A percentile compares a stretch with the other conserved stretches of the same genome.
Evolutionary conservation across 139 green algal species (phyloP).

Genomic region (Coelastrella sp.): DNA sequence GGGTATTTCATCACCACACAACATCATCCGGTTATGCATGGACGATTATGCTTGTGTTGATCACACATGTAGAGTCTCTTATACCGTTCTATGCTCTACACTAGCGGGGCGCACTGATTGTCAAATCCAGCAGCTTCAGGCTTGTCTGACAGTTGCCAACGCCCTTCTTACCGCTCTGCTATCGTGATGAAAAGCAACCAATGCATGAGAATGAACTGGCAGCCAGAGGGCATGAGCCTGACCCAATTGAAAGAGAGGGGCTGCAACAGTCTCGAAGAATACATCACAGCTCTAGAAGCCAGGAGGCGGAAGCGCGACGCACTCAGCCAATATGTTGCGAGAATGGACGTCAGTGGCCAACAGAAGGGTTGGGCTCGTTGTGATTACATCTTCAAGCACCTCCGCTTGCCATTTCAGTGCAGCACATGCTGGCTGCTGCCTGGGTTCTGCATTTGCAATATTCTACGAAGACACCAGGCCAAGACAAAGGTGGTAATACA

Average conservation of each 20-base stretch:
- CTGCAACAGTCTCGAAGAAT: conserved; percentile 5
- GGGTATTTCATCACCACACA: too few species aligned
- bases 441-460: conserved; percentile 29
- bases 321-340: conserved; percentile 4
- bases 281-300: not conserved
- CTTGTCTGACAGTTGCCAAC: not conserved
- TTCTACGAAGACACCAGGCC: not conserved
- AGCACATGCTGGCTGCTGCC: conserved; percentile 33
- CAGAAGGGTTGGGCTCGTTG: conserved; percentile 20
- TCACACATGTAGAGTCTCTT: too few species aligned
- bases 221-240: not conserved
- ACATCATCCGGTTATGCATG: too few species aligned
- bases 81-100: too few species aligned
- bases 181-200: not conserved
- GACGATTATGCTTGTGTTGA: too few species aligned
- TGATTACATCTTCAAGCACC: conserved; percentile 1
- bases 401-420: conserved; percentile 17
- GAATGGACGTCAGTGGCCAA: not conserved
- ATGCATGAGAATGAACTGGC: conserved; percentile 4
- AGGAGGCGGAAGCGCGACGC: not conserved
- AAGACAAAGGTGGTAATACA: conserved; percentile 24
- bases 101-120: too few species aligned
- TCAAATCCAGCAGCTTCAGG: not conserved
- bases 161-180: not conserved
- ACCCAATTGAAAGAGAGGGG: not conserved